Percentiles rank a stretch among this genome's conserved stretches.
Conservation (phyloP, 306 rosid species). For the Amphicarpaea edgeworthii region DNA sequence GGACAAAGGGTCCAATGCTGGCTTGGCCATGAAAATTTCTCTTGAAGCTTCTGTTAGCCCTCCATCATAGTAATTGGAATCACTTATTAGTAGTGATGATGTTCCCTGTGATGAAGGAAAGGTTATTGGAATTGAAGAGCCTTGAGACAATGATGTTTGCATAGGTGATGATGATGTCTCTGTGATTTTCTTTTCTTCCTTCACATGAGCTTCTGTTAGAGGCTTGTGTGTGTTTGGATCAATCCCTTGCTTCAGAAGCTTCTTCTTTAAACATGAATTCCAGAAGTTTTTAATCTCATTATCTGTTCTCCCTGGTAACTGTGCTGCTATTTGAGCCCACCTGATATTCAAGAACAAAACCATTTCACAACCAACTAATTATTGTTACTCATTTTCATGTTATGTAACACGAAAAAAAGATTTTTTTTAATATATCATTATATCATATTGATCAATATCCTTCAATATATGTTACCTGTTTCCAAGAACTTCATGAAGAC, state of each 20-base stretch:
- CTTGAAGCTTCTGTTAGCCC: conserved; percentile 57
- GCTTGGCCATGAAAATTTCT: conserved; percentile 53
- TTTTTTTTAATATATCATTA: background rate
- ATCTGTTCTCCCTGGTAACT: conserved; percentile 95
- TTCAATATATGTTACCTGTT: conserved; percentile 65
- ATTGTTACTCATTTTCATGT: background rate
- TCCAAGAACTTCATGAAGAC: conserved; percentile 90
- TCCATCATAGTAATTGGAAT: conserved; percentile 55
- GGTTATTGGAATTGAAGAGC: conserved; percentile 39
- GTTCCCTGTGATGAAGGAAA: conserved; percentile 57
- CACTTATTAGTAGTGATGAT: conserved; percentile 64
- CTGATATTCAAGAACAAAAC: conserved; percentile 47
- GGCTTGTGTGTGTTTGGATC: conserved; percentile 95
- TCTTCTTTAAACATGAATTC: conserved; percentile 96
- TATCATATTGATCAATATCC: background rate
- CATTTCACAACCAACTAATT: background rate
- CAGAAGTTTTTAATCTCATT: conserved; percentile 96
- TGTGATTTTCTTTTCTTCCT: conserved; percentile 52
- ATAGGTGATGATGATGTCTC: conserved; percentile 47
- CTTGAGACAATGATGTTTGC: conserved; percentile 50
- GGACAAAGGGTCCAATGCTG: conserved; percentile 64
- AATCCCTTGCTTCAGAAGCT: conserved; percentile 91
- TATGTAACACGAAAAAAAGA: background rate
- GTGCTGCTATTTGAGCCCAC: conserved; percentile 99
- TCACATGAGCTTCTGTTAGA: conserved; percentile 47